Percentiles rank a stretch among this genome's conserved stretches.
phyloP scores from a whole-genome alignment of 495 filamentous ascomycete species.

The Evansstolkia leycettana region DNA sequence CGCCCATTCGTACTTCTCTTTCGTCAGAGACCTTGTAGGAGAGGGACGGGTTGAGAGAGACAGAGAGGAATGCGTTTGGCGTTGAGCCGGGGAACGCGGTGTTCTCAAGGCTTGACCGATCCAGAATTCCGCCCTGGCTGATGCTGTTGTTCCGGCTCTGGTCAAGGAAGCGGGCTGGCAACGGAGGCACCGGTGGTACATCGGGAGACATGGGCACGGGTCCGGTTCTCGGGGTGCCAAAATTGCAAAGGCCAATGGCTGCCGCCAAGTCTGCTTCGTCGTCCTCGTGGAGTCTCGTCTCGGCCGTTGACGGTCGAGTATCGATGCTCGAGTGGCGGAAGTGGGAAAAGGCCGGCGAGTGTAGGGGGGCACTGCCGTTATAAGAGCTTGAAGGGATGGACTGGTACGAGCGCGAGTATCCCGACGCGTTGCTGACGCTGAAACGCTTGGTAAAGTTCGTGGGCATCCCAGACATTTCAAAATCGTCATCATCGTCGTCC shows the following conservation, averaged over 20 bases:
- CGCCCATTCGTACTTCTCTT: slow-evolving; percentile 26
- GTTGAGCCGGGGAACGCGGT: slow-evolving; percentile 21
- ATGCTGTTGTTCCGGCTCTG: slow-evolving; percentile 16
- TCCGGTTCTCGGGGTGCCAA: slow-evolving; percentile 64
- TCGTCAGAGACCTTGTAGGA: slow-evolving; percentile 39
- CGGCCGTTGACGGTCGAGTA: slow-evolving; percentile 50
- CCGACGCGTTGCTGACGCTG: slow-evolving; percentile 46
- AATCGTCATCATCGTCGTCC: slow-evolving; percentile 24
- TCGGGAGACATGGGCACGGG: slow-evolving; percentile 60
- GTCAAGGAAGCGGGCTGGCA: slow-evolving; percentile 47
- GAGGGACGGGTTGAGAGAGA: slow-evolving; percentile 33
- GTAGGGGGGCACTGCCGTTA: slow-evolving; percentile 29
- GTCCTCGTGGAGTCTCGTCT: slow-evolving; percentile 40
- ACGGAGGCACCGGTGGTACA: slow-evolving; percentile 74
- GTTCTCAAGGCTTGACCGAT: slow-evolving; percentile 28
- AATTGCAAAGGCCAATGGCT: slow-evolving; percentile 86
- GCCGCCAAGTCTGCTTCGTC: slow-evolving; percentile 69
- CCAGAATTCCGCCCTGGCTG: slow-evolving; percentile 14
- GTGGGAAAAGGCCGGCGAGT: slow-evolving; percentile 33
- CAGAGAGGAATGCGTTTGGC: slow-evolving; percentile 24
- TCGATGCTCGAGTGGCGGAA: slow-evolving; percentile 44
- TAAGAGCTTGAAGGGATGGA: slow-evolving; percentile 52
- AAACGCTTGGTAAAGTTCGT: slow-evolving; percentile 28
- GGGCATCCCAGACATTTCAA: slow-evolving; percentile 25
- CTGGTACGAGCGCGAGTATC: slow-evolving; percentile 74